Conservation (phyloP, 2,329 filamentous ascomycete genomes). For the Arthrobotrys sphaeroides region DNA sequence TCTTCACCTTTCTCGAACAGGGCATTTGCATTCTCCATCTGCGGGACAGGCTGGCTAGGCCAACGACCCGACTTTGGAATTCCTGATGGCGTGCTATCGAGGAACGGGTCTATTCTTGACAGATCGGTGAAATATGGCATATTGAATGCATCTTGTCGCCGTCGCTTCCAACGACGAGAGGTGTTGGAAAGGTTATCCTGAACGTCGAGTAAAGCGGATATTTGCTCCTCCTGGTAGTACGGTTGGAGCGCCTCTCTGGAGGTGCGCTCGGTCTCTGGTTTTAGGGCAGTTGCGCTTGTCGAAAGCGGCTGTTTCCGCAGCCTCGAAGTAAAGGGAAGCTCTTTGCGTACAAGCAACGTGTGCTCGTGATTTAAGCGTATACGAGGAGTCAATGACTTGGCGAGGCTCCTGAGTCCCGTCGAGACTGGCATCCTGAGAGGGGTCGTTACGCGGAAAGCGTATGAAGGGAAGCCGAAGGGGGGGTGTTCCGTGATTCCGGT, state of each 20-base stretch:
- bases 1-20: conserved; percentile 60
- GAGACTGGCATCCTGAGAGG: background rate
- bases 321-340: background rate
- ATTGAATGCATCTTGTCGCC: conserved; percentile 52
- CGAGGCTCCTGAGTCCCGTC: background rate
- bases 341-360: background rate
- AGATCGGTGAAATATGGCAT: conserved; percentile 57
- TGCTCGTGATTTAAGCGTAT: background rate
- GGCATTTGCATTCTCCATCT: conserved; percentile 53
- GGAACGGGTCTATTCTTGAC: conserved; percentile 55
- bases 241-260: background rate
- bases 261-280: background rate
- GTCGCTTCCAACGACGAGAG: conserved; percentile 25
- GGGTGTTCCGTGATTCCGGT: no score
- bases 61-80: conserved; percentile 51
- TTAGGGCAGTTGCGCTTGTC: background rate
- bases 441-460: background rate
- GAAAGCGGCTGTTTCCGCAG: background rate
- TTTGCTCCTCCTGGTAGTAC: conserved; percentile 45
- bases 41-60: conserved; percentile 56
- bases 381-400: background rate
- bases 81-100: conserved; percentile 53
- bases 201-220: conserved; percentile 27
- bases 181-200: conserved; percentile 18
- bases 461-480: background rate